Base-by-base conservation (phyloP, 306 rosid species). In the Cucurbita pepo region DNA sequence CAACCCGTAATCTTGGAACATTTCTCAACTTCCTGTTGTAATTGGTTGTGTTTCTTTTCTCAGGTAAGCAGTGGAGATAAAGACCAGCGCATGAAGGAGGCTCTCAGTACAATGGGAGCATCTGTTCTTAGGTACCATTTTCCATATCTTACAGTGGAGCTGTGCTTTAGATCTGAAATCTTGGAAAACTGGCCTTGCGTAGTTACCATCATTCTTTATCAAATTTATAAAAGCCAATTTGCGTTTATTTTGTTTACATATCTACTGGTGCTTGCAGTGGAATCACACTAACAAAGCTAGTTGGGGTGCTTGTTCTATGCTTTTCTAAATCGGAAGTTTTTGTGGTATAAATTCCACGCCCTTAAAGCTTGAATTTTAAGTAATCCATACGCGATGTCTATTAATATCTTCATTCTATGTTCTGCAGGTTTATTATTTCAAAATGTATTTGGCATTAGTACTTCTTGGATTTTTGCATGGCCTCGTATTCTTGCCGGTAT, bases 391-490 rank as follows among this genome's bases (percentile, higher is more conserved):
- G 45, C 36, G 56, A 14, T 15, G 73, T 15, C 71, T 62, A 21
- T 61, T 53, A 44, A 67, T 66, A 45, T 51, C 50, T 75, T 61
- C 75, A 44, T 19, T 72, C 77, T 53, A 15, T 61, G 69, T 77
- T 76, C 79, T 77, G 78, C 92, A 95, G 99, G 88, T 95, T 73
- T 95, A 95, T 86, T 95, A 95, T 88, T 95, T 95, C 77, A 89
- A 88, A 79, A 89, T 95, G 99, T 91, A 91, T 79, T 82, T 95
- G 76, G 85, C 99, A 12, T 77, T 95, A 81, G 99, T 95, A 58
- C 95, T 95, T 67, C 96, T 95, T 19, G 99, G 99, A 76, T 94
- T 91, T 86, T 82, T 89, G 79, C 99, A 95, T 13, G 99, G 99
- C 51, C 99, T 95, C 67, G 87, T 95, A 77, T 95, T 91, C 86